A percentile compares a stretch with the other conserved stretches of the same genome.
These are phyloP conservation scores for Sphaerostilbella broomeana DNA, from an alignment of 2,329 filamentous ascomycete species.

Conservation along the genomic window DNA sequence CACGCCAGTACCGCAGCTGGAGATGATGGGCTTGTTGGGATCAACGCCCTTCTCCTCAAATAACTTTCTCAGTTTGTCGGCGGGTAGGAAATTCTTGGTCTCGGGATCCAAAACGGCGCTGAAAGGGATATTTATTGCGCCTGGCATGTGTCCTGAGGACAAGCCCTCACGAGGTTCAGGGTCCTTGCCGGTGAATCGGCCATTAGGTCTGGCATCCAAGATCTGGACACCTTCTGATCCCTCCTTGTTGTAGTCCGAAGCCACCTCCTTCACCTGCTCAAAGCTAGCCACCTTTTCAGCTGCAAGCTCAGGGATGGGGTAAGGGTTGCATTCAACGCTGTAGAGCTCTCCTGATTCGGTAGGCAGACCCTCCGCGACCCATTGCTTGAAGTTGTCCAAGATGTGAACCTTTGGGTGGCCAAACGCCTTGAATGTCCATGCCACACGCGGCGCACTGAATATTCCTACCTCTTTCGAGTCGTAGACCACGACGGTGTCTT, in stretches of 20 bases:
- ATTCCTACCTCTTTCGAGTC: slow-evolving; percentile 87
- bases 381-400: slow-evolving; percentile 92
- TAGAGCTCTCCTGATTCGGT: slow-evolving; percentile 73
- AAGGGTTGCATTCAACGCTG: slow-evolving; percentile 57
- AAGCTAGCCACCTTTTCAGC: slow-evolving; percentile 66
- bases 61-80: slow-evolving; percentile 63
- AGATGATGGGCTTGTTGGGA: slow-evolving; percentile 72
- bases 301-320: slow-evolving; percentile 57
- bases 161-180: slow-evolving; percentile 83
- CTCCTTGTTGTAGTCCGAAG: slow-evolving; percentile 71
- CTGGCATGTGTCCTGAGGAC: slow-evolving; percentile 85
- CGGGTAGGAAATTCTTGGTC: slow-evolving; percentile 72
- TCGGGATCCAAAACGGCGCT: slow-evolving; percentile 71
- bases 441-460: slow-evolving; percentile 87
- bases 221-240: slow-evolving; percentile 79
- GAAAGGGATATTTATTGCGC: slow-evolving; percentile 77
- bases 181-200: slow-evolving; percentile 74
- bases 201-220: slow-evolving; percentile 74
- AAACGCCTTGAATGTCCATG: slow-evolving; percentile 87
- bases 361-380: slow-evolving; percentile 77
- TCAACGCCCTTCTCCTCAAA: slow-evolving; percentile 78
- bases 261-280: slow-evolving; percentile 74
- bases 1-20: slow-evolving; percentile 87
- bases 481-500: slow-evolving; percentile 91
- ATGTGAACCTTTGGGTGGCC: slow-evolving; percentile 85